These are phyloP conservation scores for Penicillium subrubescens DNA, from an alignment of 495 filamentous ascomycete species.

Conservation along the genomic window DNA sequence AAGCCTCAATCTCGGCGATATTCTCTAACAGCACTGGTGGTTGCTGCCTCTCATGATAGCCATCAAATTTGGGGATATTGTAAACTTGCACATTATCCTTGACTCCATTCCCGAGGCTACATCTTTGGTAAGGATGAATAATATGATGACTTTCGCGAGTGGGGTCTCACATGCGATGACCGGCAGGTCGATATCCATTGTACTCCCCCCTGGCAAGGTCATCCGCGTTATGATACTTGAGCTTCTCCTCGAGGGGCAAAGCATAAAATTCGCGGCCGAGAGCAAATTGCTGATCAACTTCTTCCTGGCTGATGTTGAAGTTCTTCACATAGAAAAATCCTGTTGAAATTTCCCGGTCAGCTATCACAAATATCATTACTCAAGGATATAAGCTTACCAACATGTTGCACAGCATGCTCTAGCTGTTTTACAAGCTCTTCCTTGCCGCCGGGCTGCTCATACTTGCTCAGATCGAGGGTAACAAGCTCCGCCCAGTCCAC, in stretches of 20 bases:
- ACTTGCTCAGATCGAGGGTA: constrained; percentile 55
- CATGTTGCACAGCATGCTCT: constrained; percentile 57
- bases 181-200: constrained; percentile 49
- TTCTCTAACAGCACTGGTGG: constrained; percentile 37
- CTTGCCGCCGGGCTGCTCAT: constrained; percentile 55
- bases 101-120: constrained; percentile 46
- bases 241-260: constrained; percentile 58
- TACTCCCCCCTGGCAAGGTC: constrained; percentile 41
- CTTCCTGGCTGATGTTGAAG: constrained; percentile 57
- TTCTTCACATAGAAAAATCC: constrained; percentile 59
- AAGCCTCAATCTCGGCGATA: constrained; percentile 40
- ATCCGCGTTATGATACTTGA: constrained; percentile 44
- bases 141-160: neutral
- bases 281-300: constrained; percentile 59
- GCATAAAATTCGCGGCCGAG: constrained; percentile 56
- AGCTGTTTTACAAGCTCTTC: constrained; percentile 56
- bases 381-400: constrained; percentile 37
- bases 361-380: neutral
- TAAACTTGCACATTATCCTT: constrained; percentile 54
- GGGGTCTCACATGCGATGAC: constrained; percentile 41
- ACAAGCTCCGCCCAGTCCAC: constrained; percentile 59
- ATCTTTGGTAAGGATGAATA: neutral
- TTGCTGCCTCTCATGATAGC: constrained; percentile 43
- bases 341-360: constrained; percentile 1
- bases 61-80: constrained; percentile 55